Base-by-base conservation (phyloP, 768 basidiomycete species). In the Pisolithus albus region DNA sequence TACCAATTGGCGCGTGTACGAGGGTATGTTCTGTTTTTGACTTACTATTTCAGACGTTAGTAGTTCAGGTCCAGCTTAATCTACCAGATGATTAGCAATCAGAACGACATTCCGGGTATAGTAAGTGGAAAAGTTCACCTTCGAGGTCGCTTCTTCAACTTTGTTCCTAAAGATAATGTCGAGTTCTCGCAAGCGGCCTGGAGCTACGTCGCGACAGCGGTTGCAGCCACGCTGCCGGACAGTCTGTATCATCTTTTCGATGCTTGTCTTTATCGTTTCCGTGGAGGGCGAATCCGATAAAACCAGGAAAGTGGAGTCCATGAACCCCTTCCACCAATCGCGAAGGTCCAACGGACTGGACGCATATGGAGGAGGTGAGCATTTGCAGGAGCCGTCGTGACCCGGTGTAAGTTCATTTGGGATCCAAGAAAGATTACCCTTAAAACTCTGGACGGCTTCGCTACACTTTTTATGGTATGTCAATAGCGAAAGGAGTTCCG, bases 401-500 rank as follows among this genome's bases (percentile, higher is more conserved):
- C 21, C 21, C 21, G 21, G 21, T 23, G 21, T 23, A 23, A 23
- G 21, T 23, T 23, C 21, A 23, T 23, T 23, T 23, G 21, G 21
- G 21, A 23, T 23, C 21, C 21, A 23, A 23, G 21, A 23, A 23
- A 23, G 21, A 23, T 23, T 23, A 23, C 7, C 21, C 30, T 43
- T 38, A 57, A 30, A 4, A 30, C 26, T 43, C 41, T 55, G 54
- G 5, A 55, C 55, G 7, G 56, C 53, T 7, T 56, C 30, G 7
- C 56, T 49, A 5, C 59, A 65, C 11, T 30, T 39, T 10, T 36
- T n/a, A 34, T 64, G 62, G 28, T 64, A 64, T 18, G 52, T 42
- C 3, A 66, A 49, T 13, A 70, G 45, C 4, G 49, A 38, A 18
- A 67, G 62, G 5, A 71, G 49, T 19, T 61, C 62, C 4, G 49